These are phyloP conservation scores for Aspergillus carlsbadensis DNA, from an alignment of 495 filamentous ascomycete species.

Conservation along the genomic window DNA sequence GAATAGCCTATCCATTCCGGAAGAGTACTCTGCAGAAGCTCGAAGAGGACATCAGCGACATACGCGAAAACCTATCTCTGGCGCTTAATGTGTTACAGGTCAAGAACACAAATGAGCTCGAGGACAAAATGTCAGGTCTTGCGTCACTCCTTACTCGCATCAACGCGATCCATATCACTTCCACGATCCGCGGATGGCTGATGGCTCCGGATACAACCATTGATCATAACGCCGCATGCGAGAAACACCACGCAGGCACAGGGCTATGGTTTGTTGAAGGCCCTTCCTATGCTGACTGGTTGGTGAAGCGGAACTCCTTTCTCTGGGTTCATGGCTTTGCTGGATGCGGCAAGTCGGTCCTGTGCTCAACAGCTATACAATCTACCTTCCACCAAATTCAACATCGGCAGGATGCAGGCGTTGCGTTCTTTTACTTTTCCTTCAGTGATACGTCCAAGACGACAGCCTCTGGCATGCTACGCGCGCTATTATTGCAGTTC, in stretches of 20 bases:
- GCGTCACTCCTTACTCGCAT: neutral
- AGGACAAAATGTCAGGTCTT: neutral
- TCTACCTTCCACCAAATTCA: slow-evolving; percentile 17
- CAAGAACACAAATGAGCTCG: neutral
- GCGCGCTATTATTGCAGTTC: slow-evolving; percentile 36
- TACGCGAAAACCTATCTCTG: slow-evolving; percentile 25
- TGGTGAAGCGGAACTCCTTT: slow-evolving; percentile 32
- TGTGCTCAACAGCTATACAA: slow-evolving; percentile 35
- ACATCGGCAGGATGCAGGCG: slow-evolving; percentile 19
- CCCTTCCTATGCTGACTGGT: slow-evolving; percentile 29
- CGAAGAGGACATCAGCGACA: slow-evolving; percentile 30
- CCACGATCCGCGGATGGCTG: neutral
- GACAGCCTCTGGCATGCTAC: slow-evolving; percentile 29
- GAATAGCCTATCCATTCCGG: slow-evolving; percentile 30
- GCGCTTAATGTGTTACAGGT: slow-evolving; percentile 30
- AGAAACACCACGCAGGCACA: neutral
- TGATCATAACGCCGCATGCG: neutral
- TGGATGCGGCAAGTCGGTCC: slow-evolving; percentile 43
- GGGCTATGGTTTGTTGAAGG: slow-evolving; percentile 9
- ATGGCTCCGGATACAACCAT: neutral
- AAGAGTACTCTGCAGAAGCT: slow-evolving; percentile 32
- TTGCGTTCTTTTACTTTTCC: slow-evolving; percentile 43
- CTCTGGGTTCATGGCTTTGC: slow-evolving; percentile 42
- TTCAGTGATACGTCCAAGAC: slow-evolving; percentile 36
- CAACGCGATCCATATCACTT: neutral